A percentile compares a stretch with the other conserved stretches of the same genome.
Conservation (phyloP, 202 grass and related monocot species). For the Saccharum hybrid region DNA sequence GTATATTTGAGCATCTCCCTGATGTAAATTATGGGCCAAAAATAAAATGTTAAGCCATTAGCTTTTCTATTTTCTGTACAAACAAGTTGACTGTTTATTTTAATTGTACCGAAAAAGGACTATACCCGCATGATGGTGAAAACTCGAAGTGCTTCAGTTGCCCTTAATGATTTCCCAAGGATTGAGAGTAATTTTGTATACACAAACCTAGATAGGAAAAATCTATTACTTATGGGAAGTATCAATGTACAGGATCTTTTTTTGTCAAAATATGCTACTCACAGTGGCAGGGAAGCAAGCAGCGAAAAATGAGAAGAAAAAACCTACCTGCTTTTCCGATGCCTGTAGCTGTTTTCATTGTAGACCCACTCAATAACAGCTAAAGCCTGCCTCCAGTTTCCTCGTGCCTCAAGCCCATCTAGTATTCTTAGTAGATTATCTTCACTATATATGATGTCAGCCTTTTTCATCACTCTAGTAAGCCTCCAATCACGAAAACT, state of each 20-base stretch:
- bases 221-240: slow-evolving; percentile 26
- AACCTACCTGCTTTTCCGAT: slow-evolving; percentile 83
- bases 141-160: slow-evolving; percentile 80
- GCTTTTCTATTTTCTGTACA: slow-evolving; percentile 19
- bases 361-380: slow-evolving; percentile 90
- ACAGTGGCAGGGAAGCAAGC: not conserved
- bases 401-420: slow-evolving; percentile 59
- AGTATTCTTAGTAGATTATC: slow-evolving; percentile 78
- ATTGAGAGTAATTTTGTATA: slow-evolving; percentile 90
- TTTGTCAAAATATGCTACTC: not conserved
- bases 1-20: slow-evolving; percentile 89
- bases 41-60: slow-evolving; percentile 17
- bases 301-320: not conserved
- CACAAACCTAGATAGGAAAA: slow-evolving; percentile 75
- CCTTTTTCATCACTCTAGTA: slow-evolving; percentile 77
- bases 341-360: slow-evolving; percentile 71
- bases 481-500: slow-evolving; percentile 80
- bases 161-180: slow-evolving; percentile 75
- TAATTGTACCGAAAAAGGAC: slow-evolving; percentile 16
- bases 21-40: slow-evolving; percentile 44
- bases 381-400: slow-evolving; percentile 83
- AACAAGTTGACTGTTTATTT: slow-evolving; percentile 20
- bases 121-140: slow-evolving; percentile 83
- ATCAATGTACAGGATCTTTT: slow-evolving; percentile 10
- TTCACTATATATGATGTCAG: slow-evolving; percentile 69